Evolutionary conservation across 2,329 filamentous ascomycete genomes (phyloP).

Genomic region (Venturia nashicola): DNA sequence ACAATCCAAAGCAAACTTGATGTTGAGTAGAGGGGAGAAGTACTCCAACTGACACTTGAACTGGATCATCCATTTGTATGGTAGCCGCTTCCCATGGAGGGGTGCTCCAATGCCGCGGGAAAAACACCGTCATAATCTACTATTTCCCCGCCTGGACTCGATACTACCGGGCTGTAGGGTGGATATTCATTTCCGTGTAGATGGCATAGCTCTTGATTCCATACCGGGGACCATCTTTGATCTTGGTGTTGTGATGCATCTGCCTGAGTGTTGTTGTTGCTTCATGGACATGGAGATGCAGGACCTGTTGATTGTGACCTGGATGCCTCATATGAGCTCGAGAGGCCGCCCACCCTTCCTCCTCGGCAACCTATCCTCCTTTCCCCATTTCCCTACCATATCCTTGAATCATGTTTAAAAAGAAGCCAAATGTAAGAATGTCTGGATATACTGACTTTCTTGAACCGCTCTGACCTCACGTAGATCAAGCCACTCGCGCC

Average conservation of each 20-base stretch:
- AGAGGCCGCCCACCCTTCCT: not conserved
- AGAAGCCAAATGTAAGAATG: conserved; percentile 42
- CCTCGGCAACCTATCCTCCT: not conserved
- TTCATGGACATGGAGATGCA: not conserved
- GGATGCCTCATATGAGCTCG: not conserved
- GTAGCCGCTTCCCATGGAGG: not conserved
- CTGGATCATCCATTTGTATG: not conserved
- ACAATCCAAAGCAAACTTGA: not conserved
- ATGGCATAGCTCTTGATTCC: not conserved
- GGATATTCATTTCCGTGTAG: not conserved
- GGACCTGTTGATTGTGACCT: not conserved
- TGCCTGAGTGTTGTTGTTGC: too few species aligned
- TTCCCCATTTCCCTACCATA: not conserved
- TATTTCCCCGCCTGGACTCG: not conserved
- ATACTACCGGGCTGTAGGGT: too few species aligned
- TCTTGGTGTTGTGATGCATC: too few species aligned
- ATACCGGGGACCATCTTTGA: not conserved
- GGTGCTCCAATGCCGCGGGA: not conserved
- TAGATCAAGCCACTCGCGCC: conserved; percentile 56
- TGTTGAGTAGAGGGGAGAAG: not conserved
- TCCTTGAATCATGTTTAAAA: conserved; percentile 44
- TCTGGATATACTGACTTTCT: conserved; percentile 17
- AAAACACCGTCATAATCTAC: not conserved
- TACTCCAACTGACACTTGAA: not conserved
- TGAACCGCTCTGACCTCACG: conserved; percentile 4